phyloP scores from a whole-genome alignment of 1,139 yeast genomes.

The Spencermartinsiella ligniputridi region DNA sequence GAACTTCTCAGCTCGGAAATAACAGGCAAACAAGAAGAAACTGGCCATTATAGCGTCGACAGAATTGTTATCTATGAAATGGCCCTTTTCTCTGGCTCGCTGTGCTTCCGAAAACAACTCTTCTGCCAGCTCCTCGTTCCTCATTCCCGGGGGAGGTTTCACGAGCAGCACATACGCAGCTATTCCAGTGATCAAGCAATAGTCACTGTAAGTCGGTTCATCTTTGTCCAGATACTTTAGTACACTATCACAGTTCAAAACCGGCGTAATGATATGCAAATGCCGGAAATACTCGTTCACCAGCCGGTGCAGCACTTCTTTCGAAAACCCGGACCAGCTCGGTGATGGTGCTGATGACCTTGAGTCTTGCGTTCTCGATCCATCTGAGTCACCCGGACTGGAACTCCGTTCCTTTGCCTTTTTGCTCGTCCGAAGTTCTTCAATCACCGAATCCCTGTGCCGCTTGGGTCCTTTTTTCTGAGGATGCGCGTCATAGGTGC shows the following conservation, averaged over 20 bases:
- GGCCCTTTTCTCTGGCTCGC: neutral
- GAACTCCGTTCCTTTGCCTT: neutral
- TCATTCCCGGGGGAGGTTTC: conserved; percentile 2
- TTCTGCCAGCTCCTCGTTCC: conserved; percentile 5
- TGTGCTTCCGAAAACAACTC: conserved; percentile 9
- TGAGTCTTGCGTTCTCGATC: no score
- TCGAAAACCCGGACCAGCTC: conserved; percentile 8
- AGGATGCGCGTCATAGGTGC: conserved; percentile 14
- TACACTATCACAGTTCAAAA: conserved; percentile 11
- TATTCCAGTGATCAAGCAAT: conserved; percentile 13
- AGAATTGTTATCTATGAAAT: conserved; percentile 5
- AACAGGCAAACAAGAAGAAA: conserved; percentile 12
- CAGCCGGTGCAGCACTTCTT: conserved; percentile 9
- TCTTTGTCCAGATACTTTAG: conserved; percentile 8
- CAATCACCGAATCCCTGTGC: conserved; percentile 15
- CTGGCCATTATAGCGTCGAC: conserved; percentile 10
- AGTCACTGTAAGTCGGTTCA: conserved; percentile 8
- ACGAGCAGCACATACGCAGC: conserved; percentile 7
- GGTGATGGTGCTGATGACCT: neutral
- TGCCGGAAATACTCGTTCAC: conserved; percentile 12
- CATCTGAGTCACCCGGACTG: neutral
- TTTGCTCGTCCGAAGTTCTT: conserved; percentile 8
- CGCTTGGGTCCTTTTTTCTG: conserved; percentile 15
- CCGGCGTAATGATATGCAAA: conserved; percentile 16
- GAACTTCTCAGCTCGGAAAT: conserved; percentile 13